Percentiles rank a stretch among this genome's conserved stretches.
Evolutionary conservation across 306 rosid genomes (phyloP).

Genomic region (Trifolium repens): DNA sequence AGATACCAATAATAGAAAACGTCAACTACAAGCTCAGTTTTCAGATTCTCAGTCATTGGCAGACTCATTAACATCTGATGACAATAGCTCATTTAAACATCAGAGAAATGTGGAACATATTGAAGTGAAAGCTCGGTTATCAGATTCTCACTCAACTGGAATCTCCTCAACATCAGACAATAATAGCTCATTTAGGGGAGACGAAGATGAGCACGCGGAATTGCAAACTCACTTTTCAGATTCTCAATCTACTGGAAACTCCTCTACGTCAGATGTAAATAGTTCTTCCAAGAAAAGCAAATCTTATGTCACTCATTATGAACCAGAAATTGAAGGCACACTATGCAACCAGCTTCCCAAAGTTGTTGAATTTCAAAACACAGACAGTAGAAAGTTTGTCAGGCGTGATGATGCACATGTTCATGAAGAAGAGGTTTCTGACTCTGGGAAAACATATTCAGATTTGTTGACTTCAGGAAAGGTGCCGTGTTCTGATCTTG

Average conservation of each 20-base stretch:
- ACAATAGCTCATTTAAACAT: conserved; percentile 66
- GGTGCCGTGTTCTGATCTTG: conserved; percentile 46
- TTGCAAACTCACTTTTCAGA: conserved; percentile 61
- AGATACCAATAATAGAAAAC: conserved; percentile 55
- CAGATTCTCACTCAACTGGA: conserved; percentile 51
- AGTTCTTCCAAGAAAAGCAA: conserved; percentile 54
- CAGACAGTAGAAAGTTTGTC: conserved; percentile 42
- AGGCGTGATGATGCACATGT: conserved; percentile 42
- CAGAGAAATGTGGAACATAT: conserved; percentile 53
- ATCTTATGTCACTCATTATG: conserved; percentile 52
- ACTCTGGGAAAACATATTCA: conserved; percentile 43
- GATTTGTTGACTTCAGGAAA: conserved; percentile 47
- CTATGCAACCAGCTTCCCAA: conserved; percentile 43
- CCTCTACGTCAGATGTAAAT: conserved; percentile 62
- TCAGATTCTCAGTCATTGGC: conserved; percentile 75
- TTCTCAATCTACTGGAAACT: conserved; percentile 68
- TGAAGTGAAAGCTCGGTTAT: conserved; percentile 41
- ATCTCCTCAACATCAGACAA: conserved; percentile 45
- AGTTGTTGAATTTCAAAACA: conserved; percentile 46
- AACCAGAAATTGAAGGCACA: conserved; percentile 45
- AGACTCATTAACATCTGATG: conserved; percentile 63
- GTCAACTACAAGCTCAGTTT: conserved; percentile 40
- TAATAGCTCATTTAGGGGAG: conserved; percentile 44
- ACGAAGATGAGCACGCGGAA: conserved; percentile 46
- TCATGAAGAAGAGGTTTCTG: conserved; percentile 52